phyloP scores from a whole-genome alignment of 352 stramenopile genomes.

The Phytophthora rubi region DNA sequence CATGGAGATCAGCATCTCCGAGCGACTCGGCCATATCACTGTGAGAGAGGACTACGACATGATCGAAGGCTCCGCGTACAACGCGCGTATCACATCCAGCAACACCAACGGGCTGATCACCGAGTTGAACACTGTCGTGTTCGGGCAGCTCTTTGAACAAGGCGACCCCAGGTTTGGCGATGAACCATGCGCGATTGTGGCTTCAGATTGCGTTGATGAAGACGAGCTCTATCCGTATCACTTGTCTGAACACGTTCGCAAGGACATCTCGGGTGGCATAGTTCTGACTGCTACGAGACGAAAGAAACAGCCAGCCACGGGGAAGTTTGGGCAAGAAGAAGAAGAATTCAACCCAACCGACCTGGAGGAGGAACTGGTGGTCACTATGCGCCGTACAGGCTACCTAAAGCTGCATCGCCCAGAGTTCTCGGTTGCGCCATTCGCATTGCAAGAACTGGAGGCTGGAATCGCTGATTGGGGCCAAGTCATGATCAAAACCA shows the following conservation, averaged over 20 bases:
- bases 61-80: slow-evolving; percentile 27
- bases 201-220: slow-evolving; percentile 37
- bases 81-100: slow-evolving; percentile 34
- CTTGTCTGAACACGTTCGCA: slow-evolving; percentile 24
- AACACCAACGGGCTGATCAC: slow-evolving; percentile 18
- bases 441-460: slow-evolving; percentile 19
- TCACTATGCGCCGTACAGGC: slow-evolving; percentile 23
- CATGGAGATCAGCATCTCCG: slow-evolving; percentile 54
- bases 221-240: slow-evolving; percentile 42
- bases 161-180: slow-evolving; percentile 8
- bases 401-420: slow-evolving; percentile 29
- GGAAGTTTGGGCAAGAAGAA: neutral
- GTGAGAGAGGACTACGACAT: slow-evolving; percentile 41
- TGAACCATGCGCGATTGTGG: slow-evolving; percentile 34
- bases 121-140: slow-evolving; percentile 36
- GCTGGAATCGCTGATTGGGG: slow-evolving; percentile 31
- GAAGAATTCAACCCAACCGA: neutral
- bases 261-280: slow-evolving; percentile 39
- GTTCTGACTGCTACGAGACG: slow-evolving; percentile 31
- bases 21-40: slow-evolving; percentile 41
- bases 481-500: slow-evolving; percentile 37
- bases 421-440: slow-evolving; percentile 18
- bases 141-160: slow-evolving; percentile 30
- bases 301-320: slow-evolving; percentile 3
- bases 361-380: slow-evolving; percentile 11